Conservation (phyloP, 1,284 basidiomycete genomes). For the Boletellus deceptivus region DNA sequence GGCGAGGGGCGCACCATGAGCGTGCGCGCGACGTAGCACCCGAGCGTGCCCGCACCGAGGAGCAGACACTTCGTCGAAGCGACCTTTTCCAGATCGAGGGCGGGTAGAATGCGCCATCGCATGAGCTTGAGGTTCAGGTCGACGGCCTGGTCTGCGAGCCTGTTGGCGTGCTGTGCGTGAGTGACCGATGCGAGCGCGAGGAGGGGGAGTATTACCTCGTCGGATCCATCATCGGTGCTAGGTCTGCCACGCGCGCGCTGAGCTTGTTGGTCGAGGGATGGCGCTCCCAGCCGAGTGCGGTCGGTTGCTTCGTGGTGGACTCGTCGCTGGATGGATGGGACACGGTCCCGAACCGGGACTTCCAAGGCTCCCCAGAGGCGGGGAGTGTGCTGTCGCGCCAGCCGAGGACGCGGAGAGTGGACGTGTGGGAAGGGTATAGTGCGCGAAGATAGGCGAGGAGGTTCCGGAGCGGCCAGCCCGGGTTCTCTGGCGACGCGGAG, state of each 20-base stretch:
- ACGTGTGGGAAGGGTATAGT: conserved; percentile 48
- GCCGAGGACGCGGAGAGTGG: conserved; percentile 65
- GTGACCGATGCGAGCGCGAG: conserved; percentile 1
- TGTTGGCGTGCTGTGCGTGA: conserved; percentile 26
- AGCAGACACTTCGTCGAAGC: conserved; percentile 79
- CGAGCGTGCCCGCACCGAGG: conserved; percentile 93
- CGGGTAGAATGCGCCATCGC: conserved; percentile 95
- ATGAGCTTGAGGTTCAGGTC: conserved; percentile 97
- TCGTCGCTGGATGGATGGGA: conserved; percentile 25
- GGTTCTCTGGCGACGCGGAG: conserved; percentile 72
- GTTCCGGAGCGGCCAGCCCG: conserved; percentile 95
- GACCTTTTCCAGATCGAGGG: conserved; percentile 86
- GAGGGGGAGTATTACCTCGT: conserved; percentile 42
- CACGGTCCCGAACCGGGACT: conserved; percentile 60
- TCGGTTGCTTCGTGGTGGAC: conserved; percentile 40
- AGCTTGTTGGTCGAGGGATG: conserved; percentile 79
- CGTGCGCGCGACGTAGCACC: conserved; percentile 91
- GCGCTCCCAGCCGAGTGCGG: conserved; percentile 94
- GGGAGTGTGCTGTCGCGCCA: conserved; percentile 67
- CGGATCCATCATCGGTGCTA: conserved; percentile 97
- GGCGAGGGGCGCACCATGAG: conserved; percentile 66
- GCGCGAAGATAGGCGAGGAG: conserved; percentile 78
- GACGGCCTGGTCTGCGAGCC: conserved; percentile 92
- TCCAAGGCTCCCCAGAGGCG: conserved; percentile 44
- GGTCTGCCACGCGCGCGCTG: conserved; percentile 84